These are phyloP conservation scores for Cucurbita ficifolia DNA, from an alignment of 306 rosid genomes.

Conservation along the genomic window DNA sequence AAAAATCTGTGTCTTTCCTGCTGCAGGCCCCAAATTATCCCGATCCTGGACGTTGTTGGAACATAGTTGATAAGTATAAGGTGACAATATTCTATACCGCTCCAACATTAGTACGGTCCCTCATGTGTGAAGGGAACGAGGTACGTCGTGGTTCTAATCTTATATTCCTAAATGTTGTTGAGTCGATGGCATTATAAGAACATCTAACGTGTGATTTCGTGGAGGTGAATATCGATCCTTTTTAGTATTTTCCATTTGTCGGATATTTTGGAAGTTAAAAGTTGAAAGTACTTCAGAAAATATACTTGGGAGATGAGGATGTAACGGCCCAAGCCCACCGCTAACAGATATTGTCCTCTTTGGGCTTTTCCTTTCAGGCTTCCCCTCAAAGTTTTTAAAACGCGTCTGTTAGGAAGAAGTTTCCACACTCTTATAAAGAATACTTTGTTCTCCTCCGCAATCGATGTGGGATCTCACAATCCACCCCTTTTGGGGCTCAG, in stretches of 20 bases:
- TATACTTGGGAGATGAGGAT: background rate
- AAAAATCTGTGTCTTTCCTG: background rate
- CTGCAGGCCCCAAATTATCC: slow-evolving; percentile 95
- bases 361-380: no score
- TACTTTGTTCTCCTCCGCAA: no score
- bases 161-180: background rate
- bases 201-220: background rate
- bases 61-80: slow-evolving; percentile 89
- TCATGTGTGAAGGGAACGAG: slow-evolving; percentile 82
- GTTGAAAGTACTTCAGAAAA: background rate
- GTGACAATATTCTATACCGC: slow-evolving; percentile 92
- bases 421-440: no score
- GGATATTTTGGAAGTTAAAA: background rate
- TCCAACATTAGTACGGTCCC: slow-evolving; percentile 96
- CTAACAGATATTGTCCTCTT: no score
- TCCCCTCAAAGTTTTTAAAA: no score
- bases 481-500: no score
- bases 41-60: slow-evolving; percentile 89
- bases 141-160: slow-evolving; percentile 14
- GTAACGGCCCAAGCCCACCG: no score
- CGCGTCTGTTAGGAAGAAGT: no score
- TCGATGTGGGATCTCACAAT: no score
- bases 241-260: background rate
- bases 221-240: background rate
- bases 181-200: background rate